Evolutionary conservation across 1,139 yeast genomes (phyloP).

Genomic region (Meyerozyma athensensis): DNA sequence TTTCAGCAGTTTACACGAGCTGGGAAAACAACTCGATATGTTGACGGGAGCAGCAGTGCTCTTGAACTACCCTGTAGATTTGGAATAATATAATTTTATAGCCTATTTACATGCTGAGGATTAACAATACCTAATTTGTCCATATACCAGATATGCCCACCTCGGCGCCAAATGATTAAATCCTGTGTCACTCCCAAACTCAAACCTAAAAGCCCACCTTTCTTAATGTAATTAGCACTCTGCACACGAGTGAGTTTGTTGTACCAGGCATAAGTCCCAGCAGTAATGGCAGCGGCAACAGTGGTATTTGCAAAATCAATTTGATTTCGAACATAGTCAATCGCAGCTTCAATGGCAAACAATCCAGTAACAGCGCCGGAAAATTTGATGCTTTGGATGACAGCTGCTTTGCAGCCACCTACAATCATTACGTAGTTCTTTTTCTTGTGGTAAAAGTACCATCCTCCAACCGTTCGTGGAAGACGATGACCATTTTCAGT

Average conservation of each 20-base stretch:
- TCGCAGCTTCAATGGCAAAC: conserved; percentile 56
- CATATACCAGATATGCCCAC: conserved; percentile 64
- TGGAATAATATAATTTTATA: conserved; percentile 54
- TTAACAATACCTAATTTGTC: conserved; percentile 20
- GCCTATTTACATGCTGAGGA: conserved; percentile 9
- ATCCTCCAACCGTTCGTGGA: conserved; percentile 75
- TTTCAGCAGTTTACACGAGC: conserved; percentile 81
- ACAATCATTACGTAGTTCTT: conserved; percentile 72
- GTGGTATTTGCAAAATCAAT: conserved; percentile 62
- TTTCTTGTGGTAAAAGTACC: conserved; percentile 86
- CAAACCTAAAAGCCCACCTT: conserved; percentile 56
- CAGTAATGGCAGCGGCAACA: conserved; percentile 48
- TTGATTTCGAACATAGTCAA: conserved; percentile 51
- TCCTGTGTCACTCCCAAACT: conserved; percentile 65
- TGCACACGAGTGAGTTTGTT: conserved; percentile 45
- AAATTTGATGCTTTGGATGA: conserved; percentile 40
- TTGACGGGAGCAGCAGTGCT: conserved; percentile 90
- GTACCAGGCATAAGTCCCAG: conserved; percentile 46
- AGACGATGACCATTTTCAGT: conserved; percentile 82
- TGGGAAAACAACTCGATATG: conserved; percentile 85
- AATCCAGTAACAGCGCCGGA: conserved; percentile 45
- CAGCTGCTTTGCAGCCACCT: conserved; percentile 45
- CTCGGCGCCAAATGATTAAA: conserved; percentile 49
- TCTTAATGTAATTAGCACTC: conserved; percentile 40
- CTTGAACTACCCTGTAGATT: conserved; percentile 75